Evolutionary conservation across 1,284 basidiomycete species (phyloP).

Genomic region (Pholiota adiposa): DNA sequence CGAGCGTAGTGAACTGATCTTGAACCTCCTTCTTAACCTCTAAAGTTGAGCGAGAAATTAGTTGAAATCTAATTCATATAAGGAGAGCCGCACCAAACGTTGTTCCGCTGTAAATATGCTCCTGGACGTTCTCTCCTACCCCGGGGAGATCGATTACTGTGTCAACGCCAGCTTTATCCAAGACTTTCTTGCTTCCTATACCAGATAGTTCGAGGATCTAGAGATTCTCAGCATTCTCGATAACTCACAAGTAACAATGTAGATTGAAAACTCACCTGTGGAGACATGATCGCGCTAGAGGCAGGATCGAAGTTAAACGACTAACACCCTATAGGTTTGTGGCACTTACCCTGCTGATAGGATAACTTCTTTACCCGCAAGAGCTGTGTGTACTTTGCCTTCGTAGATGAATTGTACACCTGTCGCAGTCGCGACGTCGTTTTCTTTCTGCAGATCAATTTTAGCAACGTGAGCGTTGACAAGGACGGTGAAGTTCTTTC

Average conservation of each 20-base stretch:
- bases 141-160: constrained; percentile 5
- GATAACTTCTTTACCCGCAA: constrained; percentile 6
- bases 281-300: constrained; percentile 5
- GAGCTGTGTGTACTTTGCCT: not conserved
- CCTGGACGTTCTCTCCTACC: constrained; percentile 11
- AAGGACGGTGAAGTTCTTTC: constrained; percentile 8
- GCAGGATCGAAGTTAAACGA: not conserved
- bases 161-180: constrained; percentile 4
- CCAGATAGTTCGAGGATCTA: constrained; percentile 12
- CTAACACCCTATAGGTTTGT: too few relatives aligned
- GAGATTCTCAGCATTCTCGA: not conserved
- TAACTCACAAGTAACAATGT: not conserved
- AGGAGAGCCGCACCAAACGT: constrained; percentile 4
- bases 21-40: constrained; percentile 10
- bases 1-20: constrained; percentile 7
- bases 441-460: not conserved
- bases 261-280: constrained; percentile 1
- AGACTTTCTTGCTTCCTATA: constrained; percentile 3
- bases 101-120: constrained; percentile 1
- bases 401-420: constrained; percentile 8
- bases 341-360: constrained; percentile 8
- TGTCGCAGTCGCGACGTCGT: constrained; percentile 6
- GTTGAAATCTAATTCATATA: too few relatives aligned
- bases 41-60: not conserved
- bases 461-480: not conserved